Evolutionary conservation across 176 grass and related monocot species (phyloP).

Genomic region (Chloris gayana): DNA sequence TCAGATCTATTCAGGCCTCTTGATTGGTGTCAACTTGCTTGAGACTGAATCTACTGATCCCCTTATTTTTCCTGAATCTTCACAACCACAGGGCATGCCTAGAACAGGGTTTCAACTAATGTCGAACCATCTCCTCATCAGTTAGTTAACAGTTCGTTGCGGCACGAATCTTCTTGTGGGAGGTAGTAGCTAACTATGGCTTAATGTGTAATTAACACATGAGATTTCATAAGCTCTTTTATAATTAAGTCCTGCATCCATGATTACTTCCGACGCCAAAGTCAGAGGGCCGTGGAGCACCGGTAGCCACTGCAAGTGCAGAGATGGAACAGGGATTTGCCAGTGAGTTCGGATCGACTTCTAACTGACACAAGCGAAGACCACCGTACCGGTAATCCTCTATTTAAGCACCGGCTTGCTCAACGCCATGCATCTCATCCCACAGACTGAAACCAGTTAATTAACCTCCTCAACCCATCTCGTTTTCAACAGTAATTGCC

Average conservation of each 20-base stretch:
- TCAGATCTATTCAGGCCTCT: too few species aligned
- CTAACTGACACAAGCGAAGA: background rate
- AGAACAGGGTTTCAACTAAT: conserved; percentile 12
- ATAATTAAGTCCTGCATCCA: background rate
- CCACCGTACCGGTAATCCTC: background rate
- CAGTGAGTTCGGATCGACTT: too few species aligned
- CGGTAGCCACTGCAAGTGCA: too few species aligned
- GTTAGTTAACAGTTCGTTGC: conserved; percentile 19
- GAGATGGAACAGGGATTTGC: too few species aligned
- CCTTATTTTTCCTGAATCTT: background rate
- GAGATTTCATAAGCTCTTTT: background rate
- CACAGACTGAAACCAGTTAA: background rate
- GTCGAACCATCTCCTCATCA: background rate
- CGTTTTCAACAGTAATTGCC: background rate
- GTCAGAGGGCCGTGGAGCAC: conserved; percentile 13
- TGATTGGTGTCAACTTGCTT: background rate
- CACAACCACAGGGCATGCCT: conserved; percentile 19
- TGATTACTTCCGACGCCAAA: background rate
- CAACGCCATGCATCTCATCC: conserved; percentile 19
- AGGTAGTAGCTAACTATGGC: background rate
- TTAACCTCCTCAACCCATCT: background rate
- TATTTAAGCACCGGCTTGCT: conserved; percentile 7
- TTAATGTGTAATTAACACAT: background rate
- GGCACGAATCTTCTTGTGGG: conserved; percentile 2
- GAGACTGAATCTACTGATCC: background rate